Evolutionary conservation across 768 basidiomycete species (phyloP).

Genomic region (Lactarius indigo): DNA sequence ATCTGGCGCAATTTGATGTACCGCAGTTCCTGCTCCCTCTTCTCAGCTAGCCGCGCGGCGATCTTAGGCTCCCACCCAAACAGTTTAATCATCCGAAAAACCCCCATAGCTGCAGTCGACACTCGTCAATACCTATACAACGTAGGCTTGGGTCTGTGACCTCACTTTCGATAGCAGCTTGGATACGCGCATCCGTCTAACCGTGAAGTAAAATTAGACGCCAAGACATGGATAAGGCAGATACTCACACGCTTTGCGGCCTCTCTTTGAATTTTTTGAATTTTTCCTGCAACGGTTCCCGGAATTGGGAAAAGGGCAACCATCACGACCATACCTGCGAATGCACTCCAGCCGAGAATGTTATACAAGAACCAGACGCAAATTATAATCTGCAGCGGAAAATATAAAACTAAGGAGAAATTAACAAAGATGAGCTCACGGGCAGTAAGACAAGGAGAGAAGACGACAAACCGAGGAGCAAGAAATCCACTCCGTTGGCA

Average conservation of each 20-base stretch:
- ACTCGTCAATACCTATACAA: conserved; percentile 6
- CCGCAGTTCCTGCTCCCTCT: conserved; percentile 40
- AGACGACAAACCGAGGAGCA: conserved; percentile 14
- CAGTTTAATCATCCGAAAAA: conserved; percentile 52
- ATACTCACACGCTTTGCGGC: conserved; percentile 39
- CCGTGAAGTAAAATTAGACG: neutral
- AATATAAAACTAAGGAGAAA: conserved; percentile 30
- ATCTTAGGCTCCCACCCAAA: conserved; percentile 61
- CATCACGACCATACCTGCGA: conserved; percentile 41
- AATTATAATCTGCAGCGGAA: conserved; percentile 40
- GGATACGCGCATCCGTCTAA: conserved; percentile 47
- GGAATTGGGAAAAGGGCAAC: conserved; percentile 42
- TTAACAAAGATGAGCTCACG: conserved; percentile 13
- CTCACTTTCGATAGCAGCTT: conserved; percentile 41
- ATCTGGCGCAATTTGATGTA: conserved; percentile 36
- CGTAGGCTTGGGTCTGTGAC: neutral
- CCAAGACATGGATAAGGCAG: neutral
- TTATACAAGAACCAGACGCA: conserved; percentile 41
- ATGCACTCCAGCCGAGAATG: conserved; percentile 49
- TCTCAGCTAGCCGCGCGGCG: conserved; percentile 30
- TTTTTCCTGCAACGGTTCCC: conserved; percentile 36
- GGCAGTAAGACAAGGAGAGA: conserved; percentile 23
- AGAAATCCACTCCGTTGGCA: conserved; percentile 31
- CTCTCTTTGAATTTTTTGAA: conserved; percentile 36
- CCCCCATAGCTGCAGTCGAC: conserved; percentile 31